Conservation (phyloP, 441 rosid species). For the Flueggea neowawraea region DNA sequence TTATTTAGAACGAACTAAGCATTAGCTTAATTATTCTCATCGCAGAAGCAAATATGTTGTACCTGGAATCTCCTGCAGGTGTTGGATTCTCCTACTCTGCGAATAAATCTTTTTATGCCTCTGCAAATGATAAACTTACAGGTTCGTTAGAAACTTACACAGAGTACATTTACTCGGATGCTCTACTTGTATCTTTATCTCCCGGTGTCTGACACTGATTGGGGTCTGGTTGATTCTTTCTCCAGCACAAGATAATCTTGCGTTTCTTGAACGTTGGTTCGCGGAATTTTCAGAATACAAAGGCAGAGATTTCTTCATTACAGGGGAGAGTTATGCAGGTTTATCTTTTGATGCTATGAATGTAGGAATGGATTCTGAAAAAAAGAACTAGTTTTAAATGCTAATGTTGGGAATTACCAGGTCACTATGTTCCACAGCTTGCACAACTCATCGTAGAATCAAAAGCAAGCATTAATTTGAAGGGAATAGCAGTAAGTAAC, state of each 20-base stretch:
- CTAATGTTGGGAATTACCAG: slow-evolving; percentile 16
- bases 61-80: slow-evolving; percentile 53
- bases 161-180: too few species aligned
- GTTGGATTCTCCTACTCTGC: slow-evolving; percentile 58
- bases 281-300: slow-evolving; percentile 36
- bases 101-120: slow-evolving; percentile 27
- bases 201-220: too few species aligned
- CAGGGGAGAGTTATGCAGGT: slow-evolving; percentile 67
- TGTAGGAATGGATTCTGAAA: background rate
- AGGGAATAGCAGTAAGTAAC: slow-evolving; percentile 49
- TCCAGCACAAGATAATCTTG: slow-evolving; percentile 44
- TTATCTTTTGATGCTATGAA: background rate
- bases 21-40: too few species aligned
- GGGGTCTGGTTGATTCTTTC: too few species aligned
- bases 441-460: slow-evolving; percentile 35
- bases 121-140: slow-evolving; percentile 33
- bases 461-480: slow-evolving; percentile 30
- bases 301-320: slow-evolving; percentile 36
- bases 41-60: slow-evolving; percentile 53
- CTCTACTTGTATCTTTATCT: background rate
- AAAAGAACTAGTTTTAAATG: background rate
- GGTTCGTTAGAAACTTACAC: slow-evolving; percentile 20
- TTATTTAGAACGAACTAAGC: too few species aligned
- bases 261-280: slow-evolving; percentile 41
- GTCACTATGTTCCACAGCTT: slow-evolving; percentile 58